Evolutionary conservation across 805 yeast species (phyloP), one percentile per base, ranked within the genome.

Genomic region (Starmerella asiatica): DNA sequence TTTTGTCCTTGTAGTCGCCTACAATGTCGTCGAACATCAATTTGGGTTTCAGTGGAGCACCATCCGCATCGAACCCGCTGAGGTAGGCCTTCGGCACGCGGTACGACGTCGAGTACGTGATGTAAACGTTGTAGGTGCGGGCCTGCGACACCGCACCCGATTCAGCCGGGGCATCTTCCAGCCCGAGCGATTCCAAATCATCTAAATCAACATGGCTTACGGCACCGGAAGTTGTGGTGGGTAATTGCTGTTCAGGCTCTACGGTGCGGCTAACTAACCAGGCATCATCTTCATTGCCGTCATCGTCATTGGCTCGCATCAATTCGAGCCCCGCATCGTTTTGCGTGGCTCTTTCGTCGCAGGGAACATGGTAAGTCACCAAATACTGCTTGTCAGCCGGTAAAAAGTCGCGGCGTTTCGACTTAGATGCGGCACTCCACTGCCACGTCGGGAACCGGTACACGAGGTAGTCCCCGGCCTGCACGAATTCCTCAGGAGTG

Each of bases 391-490:
- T 91, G 49, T 82, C 86, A 1, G 63, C 62, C 1, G 98, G 98
- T 43, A 91, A 61, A 51, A 84, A 91, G 46, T 74, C 79, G 47
- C 76, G 71, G 35, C 56, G 62, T 48, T 67, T 70, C 7, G 69
- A 63, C 12, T 65, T 59, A 5, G 34, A 32, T 1, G 79, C 75
- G 3, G 73, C 63, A 2, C 50, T 51, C 98, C 98, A 91, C 46
- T 76, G 75, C 98, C 98, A 91, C 1, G 97, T 91, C 2, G 98
- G 97, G 57, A 91, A 91, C 65, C 79, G 82, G 59, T 75, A 77
- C 24, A 78, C 86, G 42, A 91, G 63, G 59, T 84, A 91, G 58
- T 91, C 96, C 18, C 98, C 98, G 3, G 98, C 96, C 40, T 65
- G 67, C 8, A 85, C 88, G 61, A 91, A 91, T 58, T 91, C 98